Evolutionary conservation across 306 rosid species (phyloP), one percentile per base, ranked within the genome.

Genomic region (Gleditsia sinensis): DNA sequence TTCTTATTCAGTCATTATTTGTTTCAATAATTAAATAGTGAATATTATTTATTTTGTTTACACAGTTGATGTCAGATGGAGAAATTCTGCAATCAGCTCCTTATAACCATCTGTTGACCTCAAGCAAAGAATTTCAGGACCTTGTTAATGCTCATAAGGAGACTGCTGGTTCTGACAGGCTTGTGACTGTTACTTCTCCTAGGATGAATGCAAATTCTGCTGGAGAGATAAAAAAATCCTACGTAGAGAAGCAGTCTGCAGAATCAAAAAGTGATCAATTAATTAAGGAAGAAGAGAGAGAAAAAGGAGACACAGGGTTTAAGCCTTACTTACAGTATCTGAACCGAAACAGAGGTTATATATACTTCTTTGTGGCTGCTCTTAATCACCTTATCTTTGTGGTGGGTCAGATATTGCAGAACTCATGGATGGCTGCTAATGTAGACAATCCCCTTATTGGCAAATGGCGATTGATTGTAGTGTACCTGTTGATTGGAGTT

Each of bases 51-150:
- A n/a, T n/a, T n/a, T n/a, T n/a, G n/a, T n/a, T n/a, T n/a, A n/a
- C n/a, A 59, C 75, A 89, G 91, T 86, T 86, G 70, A 78, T 89
- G 91, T 84, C 87, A 27, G 65, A 78, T 36, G 93, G 91, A 21
- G 30, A 60, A 71, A 78, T 82, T 67, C 45, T 73, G 37, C 70
- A 75, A 75, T 83, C 84, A 42, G 91, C 83, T 37, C 71, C 91
- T 34, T 86, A 82, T 53, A 58, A 84, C 32, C 32, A 74, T 25
- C 75, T 86, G 14, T 37, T 89, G 70, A 46, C 62, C 36, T 69
- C 88, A 45, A 72, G 83, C 78, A 46, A 66, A 53, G 89, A 89
- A 67, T 86, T 89, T 81, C 83, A 78, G 21, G 83, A 89, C 70
- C 89, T 89, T 49, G 91, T 89, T 59, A 83, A 78, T 76, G 88